Conservation (phyloP, 345 rosid genomes). For the Syzygium aqueum region DNA sequence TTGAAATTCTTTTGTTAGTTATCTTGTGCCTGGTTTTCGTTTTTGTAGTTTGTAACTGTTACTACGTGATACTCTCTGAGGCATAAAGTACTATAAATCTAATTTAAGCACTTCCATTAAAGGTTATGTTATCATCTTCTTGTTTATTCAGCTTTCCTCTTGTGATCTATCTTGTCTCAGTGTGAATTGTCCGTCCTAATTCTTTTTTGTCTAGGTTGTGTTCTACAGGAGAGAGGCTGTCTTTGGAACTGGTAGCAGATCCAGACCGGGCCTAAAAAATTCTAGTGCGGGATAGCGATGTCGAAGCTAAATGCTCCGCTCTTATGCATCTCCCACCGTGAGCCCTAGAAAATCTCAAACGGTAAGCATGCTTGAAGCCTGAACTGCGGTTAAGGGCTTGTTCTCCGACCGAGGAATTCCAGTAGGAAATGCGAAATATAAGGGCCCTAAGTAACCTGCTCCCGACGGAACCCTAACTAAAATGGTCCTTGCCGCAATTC, state of each 20-base stretch:
- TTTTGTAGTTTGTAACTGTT: background rate
- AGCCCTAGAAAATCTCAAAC: slow-evolving; percentile 81
- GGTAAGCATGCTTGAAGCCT: slow-evolving; percentile 73
- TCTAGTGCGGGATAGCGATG: slow-evolving; percentile 56
- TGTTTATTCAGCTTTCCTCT: background rate
- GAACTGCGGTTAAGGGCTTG: slow-evolving; percentile 54
- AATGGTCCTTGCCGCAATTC: slow-evolving; percentile 19
- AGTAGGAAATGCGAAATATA: slow-evolving; percentile 48
- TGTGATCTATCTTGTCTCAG: background rate
- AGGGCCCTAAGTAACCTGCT: slow-evolving; percentile 52
- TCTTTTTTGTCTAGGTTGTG: slow-evolving; percentile 39
- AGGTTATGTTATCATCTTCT: background rate
- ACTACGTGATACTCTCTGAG: background rate
- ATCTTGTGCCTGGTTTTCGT: background rate
- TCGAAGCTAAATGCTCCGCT: slow-evolving; percentile 64
- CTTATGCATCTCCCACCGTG: slow-evolving; percentile 60
- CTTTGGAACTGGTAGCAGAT: slow-evolving; percentile 60
- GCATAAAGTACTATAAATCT: background rate
- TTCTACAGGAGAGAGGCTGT: slow-evolving; percentile 56
- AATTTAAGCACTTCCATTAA: background rate
- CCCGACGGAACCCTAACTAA: slow-evolving; percentile 55
- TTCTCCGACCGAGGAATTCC: slow-evolving; percentile 63
- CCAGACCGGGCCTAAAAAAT: slow-evolving; percentile 39
- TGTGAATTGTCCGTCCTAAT: background rate
- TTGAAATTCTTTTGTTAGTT: background rate